Evolutionary conservation across 164 flowering plant species (phyloP).

Genomic region (Amborella trichopoda): DNA sequence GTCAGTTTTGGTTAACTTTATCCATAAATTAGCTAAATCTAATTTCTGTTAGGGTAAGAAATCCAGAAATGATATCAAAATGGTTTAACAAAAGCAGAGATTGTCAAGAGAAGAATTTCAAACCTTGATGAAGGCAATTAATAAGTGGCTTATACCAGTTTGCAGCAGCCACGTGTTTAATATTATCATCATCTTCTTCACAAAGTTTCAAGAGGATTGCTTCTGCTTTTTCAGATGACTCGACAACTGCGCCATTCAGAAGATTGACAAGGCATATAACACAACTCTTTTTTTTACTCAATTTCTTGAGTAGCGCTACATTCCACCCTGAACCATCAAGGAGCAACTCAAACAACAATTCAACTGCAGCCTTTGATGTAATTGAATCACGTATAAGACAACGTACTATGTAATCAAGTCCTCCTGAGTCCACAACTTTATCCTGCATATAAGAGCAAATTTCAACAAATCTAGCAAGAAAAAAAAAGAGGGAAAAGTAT

Average conservation of each 20-base stretch:
- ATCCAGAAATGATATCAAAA: no score
- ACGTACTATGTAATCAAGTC: conserved; percentile 35
- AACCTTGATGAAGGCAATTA: conserved; percentile 42
- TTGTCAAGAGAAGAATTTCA: conserved; percentile 4
- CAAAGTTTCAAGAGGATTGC: conserved; percentile 40
- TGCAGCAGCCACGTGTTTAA: conserved; percentile 35
- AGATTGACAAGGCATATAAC: conserved; percentile 44
- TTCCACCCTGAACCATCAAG: conserved; percentile 49
- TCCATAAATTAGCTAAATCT: no score
- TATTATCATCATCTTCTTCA: conserved; percentile 37
- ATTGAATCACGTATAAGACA: conserved; percentile 38
- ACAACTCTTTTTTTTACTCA: conserved; percentile 29
- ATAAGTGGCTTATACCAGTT: conserved; percentile 55
- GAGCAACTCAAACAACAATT: conserved; percentile 46
- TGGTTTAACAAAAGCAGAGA: background rate
- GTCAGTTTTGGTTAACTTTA: no score
- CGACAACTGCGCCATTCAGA: conserved; percentile 22
- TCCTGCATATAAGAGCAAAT: conserved; percentile 30
- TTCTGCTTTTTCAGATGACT: conserved; percentile 45
- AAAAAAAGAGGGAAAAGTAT: no score
- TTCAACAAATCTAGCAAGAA: no score
- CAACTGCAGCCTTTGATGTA: conserved; percentile 41
- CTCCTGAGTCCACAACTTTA: conserved; percentile 31
- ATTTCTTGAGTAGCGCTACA: conserved; percentile 19
- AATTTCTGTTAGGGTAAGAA: no score